These are phyloP conservation scores for Cercospora citrullina DNA, from an alignment of 2,329 filamentous ascomycete species.

Conservation along the genomic window DNA sequence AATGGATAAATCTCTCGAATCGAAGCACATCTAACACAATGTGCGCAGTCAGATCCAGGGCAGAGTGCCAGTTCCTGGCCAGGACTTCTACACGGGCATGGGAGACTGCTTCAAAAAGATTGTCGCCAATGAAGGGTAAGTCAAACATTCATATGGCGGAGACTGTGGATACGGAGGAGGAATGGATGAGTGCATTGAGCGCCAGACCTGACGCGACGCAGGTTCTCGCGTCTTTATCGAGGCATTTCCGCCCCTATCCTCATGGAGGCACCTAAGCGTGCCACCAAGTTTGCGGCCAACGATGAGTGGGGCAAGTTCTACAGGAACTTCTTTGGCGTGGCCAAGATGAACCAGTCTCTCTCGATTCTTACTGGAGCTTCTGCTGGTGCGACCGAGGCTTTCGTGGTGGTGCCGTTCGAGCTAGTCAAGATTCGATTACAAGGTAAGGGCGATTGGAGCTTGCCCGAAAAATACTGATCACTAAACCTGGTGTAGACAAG, in stretches of 20 bases:
- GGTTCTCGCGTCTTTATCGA: slow-evolving; percentile 83
- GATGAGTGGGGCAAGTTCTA: slow-evolving; percentile 97
- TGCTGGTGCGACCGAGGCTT: slow-evolving; percentile 91
- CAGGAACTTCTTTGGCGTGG: slow-evolving; percentile 77
- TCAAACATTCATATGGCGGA: not conserved
- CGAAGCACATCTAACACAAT: slow-evolving; percentile 19
- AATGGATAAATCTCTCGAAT: not conserved
- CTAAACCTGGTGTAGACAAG: slow-evolving; percentile 60
- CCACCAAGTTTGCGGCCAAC: slow-evolving; percentile 98
- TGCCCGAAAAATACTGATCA: no score
- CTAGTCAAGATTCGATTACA: slow-evolving; percentile 97
- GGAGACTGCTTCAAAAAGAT: slow-evolving; percentile 98
- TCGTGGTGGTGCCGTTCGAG: slow-evolving; percentile 97
- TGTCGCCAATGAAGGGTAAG: slow-evolving; percentile 86
- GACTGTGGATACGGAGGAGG: not conserved
- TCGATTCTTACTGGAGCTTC: slow-evolving; percentile 92
- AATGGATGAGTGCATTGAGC: not conserved
- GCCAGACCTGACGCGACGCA: slow-evolving; percentile 46
- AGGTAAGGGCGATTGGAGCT: no score
- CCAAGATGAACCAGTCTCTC: slow-evolving; percentile 87
- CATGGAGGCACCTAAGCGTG: slow-evolving; percentile 94
- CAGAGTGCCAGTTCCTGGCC: slow-evolving; percentile 59
- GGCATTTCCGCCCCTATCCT: slow-evolving; percentile 94
- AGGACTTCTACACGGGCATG: slow-evolving; percentile 94
- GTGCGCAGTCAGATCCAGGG: slow-evolving; percentile 56